Base-by-base conservation (phyloP, 2,329 filamentous ascomycete species). In the Aspergillus novofumigatus region DNA sequence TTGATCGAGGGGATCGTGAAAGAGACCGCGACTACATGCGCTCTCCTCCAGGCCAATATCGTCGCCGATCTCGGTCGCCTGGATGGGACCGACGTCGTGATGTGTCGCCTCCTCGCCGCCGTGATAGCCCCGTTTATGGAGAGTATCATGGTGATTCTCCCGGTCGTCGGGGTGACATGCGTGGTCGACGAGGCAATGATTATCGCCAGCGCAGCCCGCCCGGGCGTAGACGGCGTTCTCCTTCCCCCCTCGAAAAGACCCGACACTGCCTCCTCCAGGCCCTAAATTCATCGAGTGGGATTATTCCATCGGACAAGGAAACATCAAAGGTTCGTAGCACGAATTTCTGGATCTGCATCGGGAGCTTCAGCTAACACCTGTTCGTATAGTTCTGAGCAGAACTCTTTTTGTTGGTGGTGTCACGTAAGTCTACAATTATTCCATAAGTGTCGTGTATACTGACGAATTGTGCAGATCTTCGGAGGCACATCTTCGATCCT, bases 401-500 rank as follows among this genome's bases (percentile, higher is more conserved):
- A 99, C 94, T 14, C 83, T 99, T 11, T 99, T 99, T 72, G 92
- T 99, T 67, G 94, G 94, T 62, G 94, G 94, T 70, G 94, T 97
- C 62, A 95, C 88, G 82, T 90, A 82, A 84, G 87, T 85, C 59
- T 55, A 53, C 35, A 8, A 25, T 25, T 47, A 8, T 14, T 47
- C n/a, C 44, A 1, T 4, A 11, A 47, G 44, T 7, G 32, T 29
- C 17, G 7, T 17, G 11, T 49, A 10, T 57, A 52, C 66, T 70
- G 59, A 70, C 58, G n/a, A 14, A n/a, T 52, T 11, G 26, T 44
- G 26, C 61, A 89, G 87, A 41, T 88, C 85, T 57, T 87, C 89
- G 6, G 93, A 99, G 75, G 80, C 83, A 57, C 92, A 97, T 72
- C 82, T 99, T 53, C 87, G 92, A 53, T 79, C 78, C 52, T 86